Conservation (phyloP, 495 filamentous ascomycete genomes). For the Neurospora intermedia region DNA sequence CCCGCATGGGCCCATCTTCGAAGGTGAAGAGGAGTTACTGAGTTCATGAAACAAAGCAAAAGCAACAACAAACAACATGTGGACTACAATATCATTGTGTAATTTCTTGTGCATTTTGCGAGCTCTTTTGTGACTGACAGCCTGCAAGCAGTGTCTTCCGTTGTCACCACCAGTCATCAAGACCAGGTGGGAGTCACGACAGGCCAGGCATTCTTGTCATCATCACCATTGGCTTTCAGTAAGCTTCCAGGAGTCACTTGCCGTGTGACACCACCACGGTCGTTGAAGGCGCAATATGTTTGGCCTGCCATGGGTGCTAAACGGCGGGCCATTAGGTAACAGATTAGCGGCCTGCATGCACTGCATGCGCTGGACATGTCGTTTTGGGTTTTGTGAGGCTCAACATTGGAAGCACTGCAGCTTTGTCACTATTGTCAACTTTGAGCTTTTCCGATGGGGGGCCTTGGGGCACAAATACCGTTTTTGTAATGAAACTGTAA, state of each 20-base stretch:
- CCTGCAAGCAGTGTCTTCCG: background rate
- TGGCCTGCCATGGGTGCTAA: background rate
- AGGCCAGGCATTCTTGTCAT: background rate
- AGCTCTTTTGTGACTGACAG: background rate
- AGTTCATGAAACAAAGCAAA: background rate
- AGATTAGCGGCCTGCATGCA: background rate
- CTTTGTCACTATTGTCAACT: background rate
- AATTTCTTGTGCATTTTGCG: background rate
- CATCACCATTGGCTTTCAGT: background rate
- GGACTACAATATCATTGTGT: background rate
- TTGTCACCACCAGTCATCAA: background rate
- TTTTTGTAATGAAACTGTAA: background rate
- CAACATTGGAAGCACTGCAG: background rate
- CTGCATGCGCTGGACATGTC: background rate
- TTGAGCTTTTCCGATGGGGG: background rate
- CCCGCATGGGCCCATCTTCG: background rate
- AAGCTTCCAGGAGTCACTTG: background rate
- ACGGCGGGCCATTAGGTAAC: background rate
- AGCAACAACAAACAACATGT: background rate
- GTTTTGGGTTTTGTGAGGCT: background rate
- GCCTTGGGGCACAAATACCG: background rate
- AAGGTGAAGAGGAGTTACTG: background rate
- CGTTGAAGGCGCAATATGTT: background rate
- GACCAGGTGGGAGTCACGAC: background rate
- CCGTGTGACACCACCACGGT: background rate